Percentiles rank a stretch among this genome's conserved stretches.
Evolutionary conservation across 1,139 yeast species (phyloP).

Genomic region (Zygoascus sp.): DNA sequence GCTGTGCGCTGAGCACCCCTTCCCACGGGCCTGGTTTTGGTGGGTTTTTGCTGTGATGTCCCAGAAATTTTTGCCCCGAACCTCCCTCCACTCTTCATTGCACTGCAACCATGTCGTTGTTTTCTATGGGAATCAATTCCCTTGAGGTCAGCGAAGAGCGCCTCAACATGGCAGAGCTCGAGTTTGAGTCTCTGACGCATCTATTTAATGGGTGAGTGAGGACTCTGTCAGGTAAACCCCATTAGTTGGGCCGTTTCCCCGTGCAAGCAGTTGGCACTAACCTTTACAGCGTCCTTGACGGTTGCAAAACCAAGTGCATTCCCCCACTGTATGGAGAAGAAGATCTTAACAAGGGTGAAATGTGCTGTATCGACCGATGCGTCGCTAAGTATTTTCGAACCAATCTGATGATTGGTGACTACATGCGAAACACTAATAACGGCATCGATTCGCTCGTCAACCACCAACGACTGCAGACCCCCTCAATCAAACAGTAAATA

Average conservation of each 20-base stretch:
- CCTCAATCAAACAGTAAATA: no score
- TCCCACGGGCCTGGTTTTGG: no score
- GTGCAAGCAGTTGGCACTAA: not conserved
- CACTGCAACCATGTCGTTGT: constrained; percentile 27
- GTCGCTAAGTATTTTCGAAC: constrained; percentile 95
- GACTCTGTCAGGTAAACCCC: not conserved
- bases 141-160: constrained; percentile 60
- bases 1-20: not conserved
- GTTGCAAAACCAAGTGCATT: constrained; percentile 68
- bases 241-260: no score
- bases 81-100: not conserved
- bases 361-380: constrained; percentile 92
- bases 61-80: not conserved
- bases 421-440: constrained; percentile 34
- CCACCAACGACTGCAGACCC: not conserved
- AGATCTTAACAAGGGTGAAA: constrained; percentile 79
- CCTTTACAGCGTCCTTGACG: constrained; percentile 41
- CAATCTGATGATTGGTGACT: constrained; percentile 67
- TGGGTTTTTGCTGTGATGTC: not conserved
- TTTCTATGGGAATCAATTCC: constrained; percentile 30
- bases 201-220: constrained; percentile 54
- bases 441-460: constrained; percentile 21
- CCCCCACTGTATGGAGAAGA: constrained; percentile 72
- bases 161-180: constrained; percentile 67
- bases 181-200: constrained; percentile 64